Percentiles rank a stretch among this genome's conserved stretches.
These are phyloP conservation scores for Fusarium cicatricum DNA, from an alignment of 2,329 filamentous ascomycete genomes.

Conservation along the genomic window DNA sequence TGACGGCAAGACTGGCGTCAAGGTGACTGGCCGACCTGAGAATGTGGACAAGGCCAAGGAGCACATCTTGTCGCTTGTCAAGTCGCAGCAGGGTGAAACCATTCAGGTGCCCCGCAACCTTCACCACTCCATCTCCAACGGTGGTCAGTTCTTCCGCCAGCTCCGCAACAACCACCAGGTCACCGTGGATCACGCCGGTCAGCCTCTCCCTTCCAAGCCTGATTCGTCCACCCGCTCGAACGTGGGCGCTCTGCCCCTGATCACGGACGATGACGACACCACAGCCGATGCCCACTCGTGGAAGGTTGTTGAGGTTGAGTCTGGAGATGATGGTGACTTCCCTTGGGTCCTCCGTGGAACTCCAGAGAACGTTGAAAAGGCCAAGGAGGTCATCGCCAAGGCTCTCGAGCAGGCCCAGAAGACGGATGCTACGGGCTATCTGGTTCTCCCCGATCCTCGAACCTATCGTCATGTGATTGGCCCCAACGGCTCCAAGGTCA, in stretches of 20 bases:
- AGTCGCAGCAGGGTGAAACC: constrained; percentile 88
- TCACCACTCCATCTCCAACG: constrained; percentile 87
- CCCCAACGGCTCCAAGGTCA: constrained; percentile 88
- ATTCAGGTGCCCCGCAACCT: constrained; percentile 82
- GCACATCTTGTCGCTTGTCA: constrained; percentile 80
- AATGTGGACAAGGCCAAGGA: constrained; percentile 87
- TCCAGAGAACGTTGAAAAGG: constrained; percentile 81
- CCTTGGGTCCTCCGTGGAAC: constrained; percentile 89
- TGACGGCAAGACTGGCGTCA: constrained; percentile 83
- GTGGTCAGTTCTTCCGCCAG: constrained; percentile 91
- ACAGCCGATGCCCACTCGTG: constrained; percentile 78
- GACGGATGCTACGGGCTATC: constrained; percentile 80
- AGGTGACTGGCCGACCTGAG: constrained; percentile 79
- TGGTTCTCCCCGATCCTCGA: constrained; percentile 87
- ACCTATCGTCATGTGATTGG: constrained; percentile 93
- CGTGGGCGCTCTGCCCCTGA: constrained; percentile 78
- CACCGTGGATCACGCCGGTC: constrained; percentile 88
- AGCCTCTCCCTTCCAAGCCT: constrained; percentile 76
- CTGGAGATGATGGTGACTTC: constrained; percentile 74
- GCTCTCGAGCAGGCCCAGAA: constrained; percentile 77
- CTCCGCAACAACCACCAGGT: constrained; percentile 87
- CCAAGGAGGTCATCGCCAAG: constrained; percentile 75
- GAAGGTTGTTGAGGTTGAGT: constrained; percentile 74
- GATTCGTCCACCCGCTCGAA: constrained; percentile 63
- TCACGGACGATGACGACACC: constrained; percentile 82